Percentiles rank a stretch among this genome's conserved stretches.
Evolutionary conservation across 768 basidiomycete species (phyloP).

Genomic region (Auricularia sp.): DNA sequence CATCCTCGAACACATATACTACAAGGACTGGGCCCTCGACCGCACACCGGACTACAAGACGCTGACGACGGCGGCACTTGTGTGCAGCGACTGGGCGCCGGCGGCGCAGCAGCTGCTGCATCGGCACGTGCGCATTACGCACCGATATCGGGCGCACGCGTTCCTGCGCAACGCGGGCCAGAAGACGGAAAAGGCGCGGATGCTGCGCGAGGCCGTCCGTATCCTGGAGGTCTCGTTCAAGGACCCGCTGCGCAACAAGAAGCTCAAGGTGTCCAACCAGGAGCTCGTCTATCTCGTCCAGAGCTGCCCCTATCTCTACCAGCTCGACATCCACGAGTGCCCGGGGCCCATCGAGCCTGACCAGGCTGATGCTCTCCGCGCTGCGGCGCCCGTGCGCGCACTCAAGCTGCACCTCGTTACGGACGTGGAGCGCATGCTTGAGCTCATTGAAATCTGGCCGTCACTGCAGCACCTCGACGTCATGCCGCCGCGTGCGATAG

Average conservation of each 20-base stretch:
- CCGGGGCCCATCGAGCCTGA: background rate
- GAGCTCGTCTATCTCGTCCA: background rate
- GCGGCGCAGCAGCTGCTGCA: background rate
- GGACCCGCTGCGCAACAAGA: conserved; percentile 2
- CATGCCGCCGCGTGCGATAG: background rate
- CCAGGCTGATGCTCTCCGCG: background rate
- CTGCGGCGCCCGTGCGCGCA: background rate
- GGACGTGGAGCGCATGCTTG: background rate
- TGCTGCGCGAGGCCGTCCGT: background rate
- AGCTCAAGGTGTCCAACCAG: background rate
- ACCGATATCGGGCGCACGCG: background rate
- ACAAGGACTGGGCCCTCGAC: background rate
- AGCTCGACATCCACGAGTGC: background rate
- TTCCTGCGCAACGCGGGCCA: background rate
- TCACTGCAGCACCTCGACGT: background rate
- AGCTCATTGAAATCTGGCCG: background rate
- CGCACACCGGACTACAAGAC: conserved; percentile 1
- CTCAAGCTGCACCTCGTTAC: background rate
- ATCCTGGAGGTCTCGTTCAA: conserved; percentile 1
- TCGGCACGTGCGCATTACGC: background rate
- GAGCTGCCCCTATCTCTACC: background rate
- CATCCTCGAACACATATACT: background rate
- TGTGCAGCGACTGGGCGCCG: background rate
- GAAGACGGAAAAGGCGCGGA: background rate
- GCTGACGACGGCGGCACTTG: background rate